Evolutionary conservation across 2,329 filamentous ascomycete genomes (phyloP).

Genomic region (Chaetomium sp.): DNA sequence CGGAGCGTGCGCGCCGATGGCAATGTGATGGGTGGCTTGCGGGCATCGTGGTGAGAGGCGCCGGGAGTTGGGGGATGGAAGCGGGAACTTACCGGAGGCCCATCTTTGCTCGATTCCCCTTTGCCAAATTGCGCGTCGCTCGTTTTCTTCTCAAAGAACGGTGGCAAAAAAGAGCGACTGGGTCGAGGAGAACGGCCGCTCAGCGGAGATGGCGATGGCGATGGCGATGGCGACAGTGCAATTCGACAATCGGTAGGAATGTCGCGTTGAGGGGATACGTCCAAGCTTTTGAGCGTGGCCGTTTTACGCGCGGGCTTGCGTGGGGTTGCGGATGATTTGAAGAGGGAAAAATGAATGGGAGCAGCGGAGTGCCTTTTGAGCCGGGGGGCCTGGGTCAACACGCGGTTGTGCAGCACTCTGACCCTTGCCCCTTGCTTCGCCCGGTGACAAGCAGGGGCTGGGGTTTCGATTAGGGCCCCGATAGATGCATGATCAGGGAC

Average conservation of each 20-base stretch:
- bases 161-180: not conserved
- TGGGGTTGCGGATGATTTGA: constrained; percentile 24
- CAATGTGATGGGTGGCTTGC: constrained; percentile 1
- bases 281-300: constrained; percentile 19
- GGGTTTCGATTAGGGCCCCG: not conserved
- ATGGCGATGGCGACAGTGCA: constrained; percentile 16
- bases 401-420: not conserved
- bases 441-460: not conserved
- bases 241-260: constrained; percentile 21
- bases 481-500: not conserved
- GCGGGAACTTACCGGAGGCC: constrained; percentile 26
- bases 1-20: constrained; percentile 6
- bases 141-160: not conserved
- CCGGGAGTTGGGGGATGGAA: constrained; percentile 14
- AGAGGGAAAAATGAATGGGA: constrained; percentile 18
- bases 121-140: not conserved
- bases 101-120: constrained; percentile 20
- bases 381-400: constrained; percentile 9
- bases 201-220: constrained; percentile 10
- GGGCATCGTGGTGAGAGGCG: constrained; percentile 9
- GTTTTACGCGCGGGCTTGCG: constrained; percentile 18
- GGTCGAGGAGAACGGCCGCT: constrained; percentile 11
- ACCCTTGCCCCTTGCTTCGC: not conserved
- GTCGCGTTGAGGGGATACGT: constrained; percentile 18
- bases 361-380: constrained; percentile 24